phyloP scores from a whole-genome alignment of 1,284 basidiomycete genomes.

The Trichosporon faecale region DNA sequence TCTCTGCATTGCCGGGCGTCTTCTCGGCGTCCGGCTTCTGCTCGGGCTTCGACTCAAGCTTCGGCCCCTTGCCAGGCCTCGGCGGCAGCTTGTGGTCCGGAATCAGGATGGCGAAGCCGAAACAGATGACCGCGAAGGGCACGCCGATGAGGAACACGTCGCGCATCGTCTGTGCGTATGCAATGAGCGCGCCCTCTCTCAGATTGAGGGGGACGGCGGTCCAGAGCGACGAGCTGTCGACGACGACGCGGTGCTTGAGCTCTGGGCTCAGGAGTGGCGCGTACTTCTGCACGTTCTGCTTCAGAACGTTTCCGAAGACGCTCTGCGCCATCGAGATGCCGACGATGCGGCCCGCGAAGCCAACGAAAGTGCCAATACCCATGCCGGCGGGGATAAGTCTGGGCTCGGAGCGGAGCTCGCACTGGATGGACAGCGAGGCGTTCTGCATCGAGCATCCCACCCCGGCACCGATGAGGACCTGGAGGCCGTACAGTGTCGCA shows the following conservation, averaged over 20 bases:
- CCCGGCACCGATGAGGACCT: constrained; percentile 46
- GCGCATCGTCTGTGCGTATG: constrained; percentile 44
- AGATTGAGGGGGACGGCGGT: constrained; percentile 32
- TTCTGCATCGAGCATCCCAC: constrained; percentile 46
- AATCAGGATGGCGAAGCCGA: constrained; percentile 38
- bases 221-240: constrained; percentile 41
- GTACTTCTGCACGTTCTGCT: constrained; percentile 34
- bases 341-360: constrained; percentile 47
- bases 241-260: constrained; percentile 31
- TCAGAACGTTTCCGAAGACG: constrained; percentile 50
- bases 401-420: constrained; percentile 43
- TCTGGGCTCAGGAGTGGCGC: constrained; percentile 31
- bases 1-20: background rate
- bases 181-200: constrained; percentile 32
- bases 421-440: constrained; percentile 47
- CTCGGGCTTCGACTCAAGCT: background rate
- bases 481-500: constrained; percentile 43
- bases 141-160: constrained; percentile 46
- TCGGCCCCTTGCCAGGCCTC: background rate
- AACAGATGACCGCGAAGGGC: constrained; percentile 37
- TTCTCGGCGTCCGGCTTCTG: background rate
- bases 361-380: constrained; percentile 42
- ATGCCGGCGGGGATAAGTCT: constrained; percentile 42
- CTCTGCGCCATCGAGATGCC: constrained; percentile 49
- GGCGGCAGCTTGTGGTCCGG: constrained; percentile 42